Evolutionary conservation across 805 yeast genomes (phyloP), one percentile per base, ranked within the genome.

Genomic region (Saturnispora dispora): DNA sequence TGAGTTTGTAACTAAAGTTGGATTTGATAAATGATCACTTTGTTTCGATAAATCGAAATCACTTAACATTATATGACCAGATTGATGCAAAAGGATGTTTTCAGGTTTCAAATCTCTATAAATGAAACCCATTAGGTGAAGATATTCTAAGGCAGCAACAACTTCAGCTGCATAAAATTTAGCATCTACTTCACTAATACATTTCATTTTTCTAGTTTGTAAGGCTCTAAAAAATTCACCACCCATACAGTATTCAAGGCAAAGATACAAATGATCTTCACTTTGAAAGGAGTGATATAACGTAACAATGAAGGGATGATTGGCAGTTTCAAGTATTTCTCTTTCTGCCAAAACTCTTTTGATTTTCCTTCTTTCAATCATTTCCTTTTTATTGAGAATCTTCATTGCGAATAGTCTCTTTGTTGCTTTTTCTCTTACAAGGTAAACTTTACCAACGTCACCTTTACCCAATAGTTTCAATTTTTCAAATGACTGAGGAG

Each of bases 181-280:
- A 2, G 99, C 98, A 65, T 90, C 98, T 28, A 73, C 78, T 66
- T 93, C 99, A 20, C 80, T 72, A 13, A 93, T 83, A 57, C 95
- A 86, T 63, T 89, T 88, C 50, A 88, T 80, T 55, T 81, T 83
- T 54, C 97, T 75, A 0, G 97, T 89, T 68, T 93, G 99, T 50
- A 93, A 70, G 0, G 98, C 99, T 53, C 98, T 73, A 73, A 93
- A 93, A 62, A 93, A 93, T 69, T 95, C 99, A 45, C 99, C 99
- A 30, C 99, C 99, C 89, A 93, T 88, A 63, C 99, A 93, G 62
- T 91, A 93, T 65, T 93, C 99, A 96, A 95, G 91, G 68, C 99
- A 93, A 40, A 93, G 76, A 60, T 89, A 93, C 10, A 93, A 69
- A 62, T 86, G 82, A 60, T 90, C 97, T 53, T 88, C 93, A 4